Base-by-base conservation (phyloP, 495 filamentous ascomycete species). In the Aspergillus homomorphus region DNA sequence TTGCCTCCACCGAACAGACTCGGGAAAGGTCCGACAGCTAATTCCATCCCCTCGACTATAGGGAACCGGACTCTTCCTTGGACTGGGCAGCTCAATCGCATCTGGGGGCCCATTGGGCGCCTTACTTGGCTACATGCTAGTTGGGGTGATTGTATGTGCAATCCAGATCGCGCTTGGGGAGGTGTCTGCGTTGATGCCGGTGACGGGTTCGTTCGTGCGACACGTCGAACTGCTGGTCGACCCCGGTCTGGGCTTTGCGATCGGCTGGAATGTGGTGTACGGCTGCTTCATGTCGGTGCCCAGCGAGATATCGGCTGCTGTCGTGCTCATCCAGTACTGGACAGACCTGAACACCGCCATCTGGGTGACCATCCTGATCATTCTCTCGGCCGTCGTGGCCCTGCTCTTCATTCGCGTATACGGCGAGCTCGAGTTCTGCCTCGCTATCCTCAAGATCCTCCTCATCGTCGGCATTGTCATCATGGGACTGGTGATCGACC, bases 41-140 rank as follows among this genome's bases (percentile, higher is more conserved):
- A 46, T 50, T 48, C 20, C n/a, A 21, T 23, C 18, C 4, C n/a
- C 45, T 23, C 23, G 12, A 48, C 45, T 23, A 23, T 59, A 74
- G 72, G 82, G 84, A 23, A 87, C 85, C 4, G 86, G 85, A 52
- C 75, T 89, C 10, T 84, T 89, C 55, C 76, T 88, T 16, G 82
- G 84, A 38, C 77, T 79, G 4, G 85, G 85, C 46, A 73, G 76
- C 48, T 82, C 82, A 0, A 79, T 88, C 7, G 73, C 77, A 8
- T 75, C 75, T 20, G 84, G 80, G 44, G 85, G 85, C n/a, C 84
- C 85, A 0, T 73, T 74, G 63, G 88, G 76, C 68, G 84, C 79
- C 60, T 62, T 89, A 16, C 71, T 87, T 19, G 82, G 80, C 28
- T 79, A 77, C 45, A 45, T 62, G 10, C 69, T 76, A 19, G 65